Evolutionary conservation across 768 basidiomycete species (phyloP), one percentile per base, ranked within the genome.

Genomic region (Leccinum obscurum): DNA sequence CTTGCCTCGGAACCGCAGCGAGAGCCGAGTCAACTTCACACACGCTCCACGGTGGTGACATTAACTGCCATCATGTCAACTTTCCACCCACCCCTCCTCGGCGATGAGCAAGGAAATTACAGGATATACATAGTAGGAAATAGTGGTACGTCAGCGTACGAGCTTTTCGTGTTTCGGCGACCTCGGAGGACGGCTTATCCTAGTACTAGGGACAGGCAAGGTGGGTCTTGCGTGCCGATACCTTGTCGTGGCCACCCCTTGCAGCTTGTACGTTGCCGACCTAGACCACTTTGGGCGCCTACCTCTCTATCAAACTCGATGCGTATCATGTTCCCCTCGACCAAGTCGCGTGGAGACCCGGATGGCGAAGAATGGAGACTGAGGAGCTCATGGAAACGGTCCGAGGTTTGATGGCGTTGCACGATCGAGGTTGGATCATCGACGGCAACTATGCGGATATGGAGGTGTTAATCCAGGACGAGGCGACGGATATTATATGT

Each of bases 401-500:
- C 15, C 4, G 46, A 22, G 30, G 49, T 14, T 28, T 77, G 75
- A 54, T 68, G 61, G 55, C 66, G 46, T 17, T 76, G 68, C 5
- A 70, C 78, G 49, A 57, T 17, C 46, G 14, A 34, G 83, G 83
- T 1, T 87, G 85, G 85, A 75, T 86, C 7, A 69, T 82, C 2
- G 85, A 87, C 46, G 85, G 85, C 5, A 71, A 78, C 54, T 86
- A 80, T 63, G 34, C 15, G 0, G 54, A 15, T 1, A 62, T 76
- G 13, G 79, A 75, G 1, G 62, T 60, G 3, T 57, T 83, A 2
- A 68, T 81, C 6, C 62, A 69, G 0, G 73, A 79, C 4, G 68
- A 68, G 22, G 71, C 79, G 14, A 85, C 84, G 4, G 84, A 86
- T 66, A 66, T 82, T 8, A 78, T 86, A 22, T 86, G 85, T 86